Percentiles rank a stretch among this genome's conserved stretches.
phyloP scores from a whole-genome alignment of 768 basidiomycete species.

The Lactifluus pinguis region DNA sequence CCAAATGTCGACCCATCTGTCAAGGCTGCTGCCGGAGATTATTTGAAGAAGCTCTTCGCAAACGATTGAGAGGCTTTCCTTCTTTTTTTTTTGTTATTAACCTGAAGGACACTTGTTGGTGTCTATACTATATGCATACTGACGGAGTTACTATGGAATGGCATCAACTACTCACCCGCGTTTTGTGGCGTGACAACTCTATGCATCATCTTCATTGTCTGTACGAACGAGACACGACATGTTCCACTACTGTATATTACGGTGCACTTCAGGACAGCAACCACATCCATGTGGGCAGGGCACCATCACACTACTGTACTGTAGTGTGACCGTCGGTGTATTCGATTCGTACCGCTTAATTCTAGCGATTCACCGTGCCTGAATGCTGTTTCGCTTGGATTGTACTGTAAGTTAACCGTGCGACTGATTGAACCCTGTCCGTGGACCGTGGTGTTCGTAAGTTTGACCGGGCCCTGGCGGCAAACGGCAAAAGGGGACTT shows the following conservation, averaged over 20 bases:
- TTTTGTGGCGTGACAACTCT: not conserved
- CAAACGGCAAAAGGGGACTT: not conserved
- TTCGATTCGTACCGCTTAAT: not conserved
- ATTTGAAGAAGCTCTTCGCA: conserved; percentile 57
- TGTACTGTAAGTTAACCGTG: not conserved
- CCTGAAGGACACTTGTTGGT: not conserved
- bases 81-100: not conserved
- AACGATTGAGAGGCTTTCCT: conserved; percentile 26
- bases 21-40: conserved; percentile 60
- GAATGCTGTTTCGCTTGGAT: not conserved
- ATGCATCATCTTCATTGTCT: not conserved
- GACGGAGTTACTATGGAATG: conserved; percentile 7
- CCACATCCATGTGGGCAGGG: not conserved
- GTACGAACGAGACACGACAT: not conserved
- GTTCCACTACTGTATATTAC: not conserved
- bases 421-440: conserved; percentile 1
- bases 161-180: conserved; percentile 1
- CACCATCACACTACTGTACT: not conserved
- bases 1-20: conserved; percentile 48
- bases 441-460: not conserved
- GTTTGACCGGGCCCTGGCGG: conserved; percentile 10
- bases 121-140: not conserved
- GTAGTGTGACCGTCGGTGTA: not conserved
- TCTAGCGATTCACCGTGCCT: not conserved
- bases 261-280: not conserved